Evolutionary conservation across 352 stramenopile genomes (phyloP), one percentile per base, ranked within the genome.

Genomic region (Globisporangium solare): DNA sequence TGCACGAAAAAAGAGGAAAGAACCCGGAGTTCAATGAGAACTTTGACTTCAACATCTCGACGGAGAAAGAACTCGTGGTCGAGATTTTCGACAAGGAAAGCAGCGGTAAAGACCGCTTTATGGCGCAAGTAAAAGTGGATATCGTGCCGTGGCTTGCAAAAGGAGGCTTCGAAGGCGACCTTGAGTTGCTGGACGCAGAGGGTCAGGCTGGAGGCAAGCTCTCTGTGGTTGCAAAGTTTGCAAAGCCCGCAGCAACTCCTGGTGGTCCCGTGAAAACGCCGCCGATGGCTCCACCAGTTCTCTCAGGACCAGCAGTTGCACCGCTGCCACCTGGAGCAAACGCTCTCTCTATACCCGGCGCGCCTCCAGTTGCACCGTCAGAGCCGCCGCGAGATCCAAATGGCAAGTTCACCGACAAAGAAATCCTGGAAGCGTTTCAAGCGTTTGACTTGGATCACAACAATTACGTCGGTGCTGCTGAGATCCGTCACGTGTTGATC

Each of bases 371-470:
- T 49, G 79, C 80, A 14, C 80, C 79, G 6, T 83, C 84, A 0
- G 80, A 92, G 58, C 82, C 80, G 3, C 79, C 81, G 24, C 76
- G 93, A 22, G 93, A 98, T 60, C 92, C 92, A 13, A 97, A 97
- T 58, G 92, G 94, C 45, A 97, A 97, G 53, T 99, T 99, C 63
- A 97, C 91, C 1, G 94, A 98, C 66, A 92, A 97, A 45, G 94
- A 98, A 63, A 98, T 98, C 46, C 79, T 92, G 58, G 89, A 97
- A 52, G 92, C 93, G 39, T 98, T 98, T 70, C 70, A 92, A 54
- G 81, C 88, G 7, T 98, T 98, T 55, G 94, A 98, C 70, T 63
- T 98, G 15, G 93, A 98, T 56, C 91, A 98, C 70, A 98, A 98
- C 69, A 97, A 97, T 58, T 98, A 97, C 52, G 88, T 98, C 11